Conservation (phyloP, 768 basidiomycete species). For the Roridomyces roridus region DNA sequence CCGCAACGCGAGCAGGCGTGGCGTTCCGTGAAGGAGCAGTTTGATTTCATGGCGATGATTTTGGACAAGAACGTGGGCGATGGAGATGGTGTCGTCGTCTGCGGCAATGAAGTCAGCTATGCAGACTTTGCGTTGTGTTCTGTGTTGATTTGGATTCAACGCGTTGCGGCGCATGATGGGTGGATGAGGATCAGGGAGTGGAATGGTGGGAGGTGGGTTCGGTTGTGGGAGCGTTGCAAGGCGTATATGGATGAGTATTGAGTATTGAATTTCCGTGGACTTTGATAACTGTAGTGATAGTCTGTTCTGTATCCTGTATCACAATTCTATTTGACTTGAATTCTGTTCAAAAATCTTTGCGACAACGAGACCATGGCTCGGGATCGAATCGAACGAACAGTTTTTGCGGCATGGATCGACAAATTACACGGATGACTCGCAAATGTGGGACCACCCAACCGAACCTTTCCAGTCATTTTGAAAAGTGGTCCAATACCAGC, state of each 20-base stretch:
- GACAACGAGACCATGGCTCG: no score
- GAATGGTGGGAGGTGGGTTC: slow-evolving; percentile 73
- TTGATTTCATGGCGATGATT: slow-evolving; percentile 65
- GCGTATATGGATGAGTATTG: slow-evolving; percentile 73
- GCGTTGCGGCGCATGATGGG: slow-evolving; percentile 74
- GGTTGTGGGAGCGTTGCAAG: slow-evolving; percentile 65
- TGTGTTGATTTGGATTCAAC: slow-evolving; percentile 76
- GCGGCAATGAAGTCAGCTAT: slow-evolving; percentile 71
- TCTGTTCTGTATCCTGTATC: no score
- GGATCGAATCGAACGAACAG: no score
- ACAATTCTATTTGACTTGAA: no score
- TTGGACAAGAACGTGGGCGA: slow-evolving; percentile 73
- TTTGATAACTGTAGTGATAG: no score
- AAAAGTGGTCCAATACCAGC: no score
- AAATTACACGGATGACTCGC: no score
- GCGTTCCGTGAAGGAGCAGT: slow-evolving; percentile 68
- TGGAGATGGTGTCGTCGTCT: slow-evolving; percentile 66
- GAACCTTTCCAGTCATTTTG: no score
- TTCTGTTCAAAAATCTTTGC: no score
- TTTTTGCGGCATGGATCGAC: no score
- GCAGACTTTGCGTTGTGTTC: slow-evolving; percentile 79
- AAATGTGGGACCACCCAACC: no score
- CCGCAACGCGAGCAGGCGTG: slow-evolving; percentile 69
- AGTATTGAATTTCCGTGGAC: no score
- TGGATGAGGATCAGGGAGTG: slow-evolving; percentile 74